Evolutionary conservation across 2,329 filamentous ascomycete genomes (phyloP).

Genomic region (Phyllosticta citriasiana): DNA sequence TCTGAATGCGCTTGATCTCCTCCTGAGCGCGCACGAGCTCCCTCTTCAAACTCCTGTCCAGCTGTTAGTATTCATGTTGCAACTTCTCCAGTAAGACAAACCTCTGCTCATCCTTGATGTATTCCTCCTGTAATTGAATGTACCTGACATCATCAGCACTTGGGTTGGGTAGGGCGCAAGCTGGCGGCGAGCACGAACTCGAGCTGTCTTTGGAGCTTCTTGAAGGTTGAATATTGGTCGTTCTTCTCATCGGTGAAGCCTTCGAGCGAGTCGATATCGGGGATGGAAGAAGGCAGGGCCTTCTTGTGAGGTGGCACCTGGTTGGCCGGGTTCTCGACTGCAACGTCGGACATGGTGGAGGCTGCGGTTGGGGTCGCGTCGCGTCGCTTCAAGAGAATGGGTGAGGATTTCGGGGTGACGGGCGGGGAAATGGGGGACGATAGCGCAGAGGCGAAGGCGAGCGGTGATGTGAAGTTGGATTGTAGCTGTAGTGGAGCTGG

Average conservation of each 20-base stretch:
- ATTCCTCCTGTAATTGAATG: conserved; percentile 97
- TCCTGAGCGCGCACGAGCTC: conserved; percentile 96
- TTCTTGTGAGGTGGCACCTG: conserved; percentile 71
- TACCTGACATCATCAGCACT: conserved; percentile 46
- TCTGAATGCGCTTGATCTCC: conserved; percentile 99
- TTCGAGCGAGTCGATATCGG: conserved; percentile 83
- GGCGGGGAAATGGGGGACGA: not conserved
- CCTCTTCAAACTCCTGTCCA: conserved; percentile 75
- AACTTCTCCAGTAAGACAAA: conserved; percentile 25
- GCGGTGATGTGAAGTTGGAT: not conserved
- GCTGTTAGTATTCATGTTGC: not conserved
- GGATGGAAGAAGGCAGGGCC: conserved; percentile 66
- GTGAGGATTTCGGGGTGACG: not conserved
- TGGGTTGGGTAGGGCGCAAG: not conserved
- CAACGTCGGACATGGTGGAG: conserved; percentile 68
- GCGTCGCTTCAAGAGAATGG: not conserved
- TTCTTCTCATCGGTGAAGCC: conserved; percentile 69
- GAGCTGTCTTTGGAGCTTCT: conserved; percentile 91
- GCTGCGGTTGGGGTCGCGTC: not conserved
- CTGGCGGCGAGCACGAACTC: conserved; percentile 51
- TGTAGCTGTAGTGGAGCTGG: not conserved
- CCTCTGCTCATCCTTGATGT: conserved; percentile 99
- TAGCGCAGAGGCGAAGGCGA: not conserved
- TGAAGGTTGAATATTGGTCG: conserved; percentile 91
- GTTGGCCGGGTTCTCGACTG: conserved; percentile 72